A percentile compares a stretch with the other conserved stretches of the same genome.
Evolutionary conservation across 148 eudicot genomes (phyloP).

Genomic region (Fagopyrum homotropicum): DNA sequence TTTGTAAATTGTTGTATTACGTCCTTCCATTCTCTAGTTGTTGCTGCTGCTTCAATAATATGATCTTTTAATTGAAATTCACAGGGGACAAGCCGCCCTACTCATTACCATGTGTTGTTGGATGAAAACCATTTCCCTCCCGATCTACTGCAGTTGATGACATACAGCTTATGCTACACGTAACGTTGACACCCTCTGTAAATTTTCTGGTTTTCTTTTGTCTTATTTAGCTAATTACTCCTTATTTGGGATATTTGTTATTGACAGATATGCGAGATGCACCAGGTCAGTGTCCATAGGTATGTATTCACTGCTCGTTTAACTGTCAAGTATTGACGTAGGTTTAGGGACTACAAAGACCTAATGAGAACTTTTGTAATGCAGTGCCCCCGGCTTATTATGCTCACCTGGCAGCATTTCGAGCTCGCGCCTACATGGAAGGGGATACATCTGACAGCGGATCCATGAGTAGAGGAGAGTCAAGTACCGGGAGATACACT

Average conservation of each 20-base stretch:
- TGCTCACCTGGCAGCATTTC: constrained; percentile 24
- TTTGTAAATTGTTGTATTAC: too few species aligned
- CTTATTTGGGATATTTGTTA: neutral
- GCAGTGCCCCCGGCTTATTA: constrained; percentile 25
- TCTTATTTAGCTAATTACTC: neutral
- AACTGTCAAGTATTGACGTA: neutral
- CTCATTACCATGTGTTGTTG: constrained; percentile 71
- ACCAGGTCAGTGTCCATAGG: constrained; percentile 90
- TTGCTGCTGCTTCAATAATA: neutral
- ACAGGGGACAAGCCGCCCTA: constrained; percentile 87
- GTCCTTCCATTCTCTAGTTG: neutral
- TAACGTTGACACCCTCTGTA: constrained; percentile 9
- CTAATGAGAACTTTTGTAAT: neutral
- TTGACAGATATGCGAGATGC: constrained; percentile 73
- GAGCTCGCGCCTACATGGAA: constrained; percentile 21
- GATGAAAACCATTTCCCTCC: constrained; percentile 73
- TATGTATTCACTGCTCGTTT: constrained; percentile 9
- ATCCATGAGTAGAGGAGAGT: constrained; percentile 4
- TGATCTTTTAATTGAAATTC: neutral
- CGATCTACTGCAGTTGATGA: constrained; percentile 50
- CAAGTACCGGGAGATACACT: neutral
- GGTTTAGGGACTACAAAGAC: neutral
- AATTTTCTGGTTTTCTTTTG: neutral
- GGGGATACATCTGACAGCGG: constrained; percentile 14
- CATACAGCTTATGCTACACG: constrained; percentile 77